Percentiles rank a stretch among this genome's conserved stretches.
Conservation (phyloP, 345 rosid species). For the Turnera subulata region DNA sequence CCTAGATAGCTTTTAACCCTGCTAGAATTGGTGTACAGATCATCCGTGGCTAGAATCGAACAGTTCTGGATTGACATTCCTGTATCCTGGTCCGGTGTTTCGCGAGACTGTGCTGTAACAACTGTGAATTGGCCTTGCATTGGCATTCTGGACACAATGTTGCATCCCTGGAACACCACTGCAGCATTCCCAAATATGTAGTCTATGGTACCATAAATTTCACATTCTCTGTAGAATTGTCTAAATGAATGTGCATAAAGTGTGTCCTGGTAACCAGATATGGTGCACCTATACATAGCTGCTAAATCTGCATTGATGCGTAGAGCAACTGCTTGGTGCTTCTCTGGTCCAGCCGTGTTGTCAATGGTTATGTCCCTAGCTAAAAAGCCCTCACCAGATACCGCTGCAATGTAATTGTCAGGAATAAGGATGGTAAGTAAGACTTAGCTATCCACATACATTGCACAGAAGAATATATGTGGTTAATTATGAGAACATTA, state of each 20-base stretch:
- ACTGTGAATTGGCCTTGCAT: slow-evolving; percentile 61
- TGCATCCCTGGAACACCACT: slow-evolving; percentile 64
- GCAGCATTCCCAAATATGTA: slow-evolving; percentile 78
- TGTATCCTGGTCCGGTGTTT: slow-evolving; percentile 52
- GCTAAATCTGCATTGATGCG: slow-evolving; percentile 64
- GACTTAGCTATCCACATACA: too few species aligned
- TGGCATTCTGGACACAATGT: slow-evolving; percentile 62
- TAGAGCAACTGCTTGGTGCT: slow-evolving; percentile 76
- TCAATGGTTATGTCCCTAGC: slow-evolving; percentile 67
- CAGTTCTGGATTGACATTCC: slow-evolving; percentile 86
- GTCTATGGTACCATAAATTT: slow-evolving; percentile 66
- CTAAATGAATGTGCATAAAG: slow-evolving; percentile 64
- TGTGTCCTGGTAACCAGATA: slow-evolving; percentile 72
- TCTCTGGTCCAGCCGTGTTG: slow-evolving; percentile 75
- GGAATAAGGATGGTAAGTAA: not conserved
- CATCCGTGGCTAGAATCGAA: slow-evolving; percentile 52
- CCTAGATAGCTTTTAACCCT: slow-evolving; percentile 63
- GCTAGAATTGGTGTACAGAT: slow-evolving; percentile 30
- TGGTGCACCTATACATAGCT: slow-evolving; percentile 53
- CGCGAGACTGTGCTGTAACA: slow-evolving; percentile 73
- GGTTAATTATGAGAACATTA: too few species aligned
- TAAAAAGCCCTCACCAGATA: slow-evolving; percentile 71
- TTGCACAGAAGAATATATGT: too few species aligned
- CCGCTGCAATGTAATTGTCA: slow-evolving; percentile 37
- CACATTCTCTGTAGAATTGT: slow-evolving; percentile 79